These are phyloP conservation scores for Cryphonectria japonica DNA, from an alignment of 2,329 filamentous ascomycete genomes.

Conservation along the genomic window DNA sequence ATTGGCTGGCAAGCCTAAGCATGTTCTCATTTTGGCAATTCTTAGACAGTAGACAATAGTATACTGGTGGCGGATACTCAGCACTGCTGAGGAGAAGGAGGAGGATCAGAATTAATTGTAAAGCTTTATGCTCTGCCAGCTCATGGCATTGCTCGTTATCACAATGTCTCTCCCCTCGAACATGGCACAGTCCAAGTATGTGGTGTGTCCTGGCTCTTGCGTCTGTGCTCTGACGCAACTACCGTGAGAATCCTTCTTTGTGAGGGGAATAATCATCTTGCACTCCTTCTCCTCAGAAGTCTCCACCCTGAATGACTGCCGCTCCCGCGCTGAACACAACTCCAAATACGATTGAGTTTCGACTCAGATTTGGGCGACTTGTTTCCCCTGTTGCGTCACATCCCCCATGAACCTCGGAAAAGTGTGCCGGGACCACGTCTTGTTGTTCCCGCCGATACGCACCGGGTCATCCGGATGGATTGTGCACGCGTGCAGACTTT, in stretches of 20 bases:
- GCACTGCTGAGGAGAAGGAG: slow-evolving; percentile 2
- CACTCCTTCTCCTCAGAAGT: not conserved
- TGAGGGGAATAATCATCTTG: not conserved
- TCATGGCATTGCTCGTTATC: not conserved
- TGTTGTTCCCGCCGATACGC: not conserved
- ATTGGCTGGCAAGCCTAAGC: slow-evolving; percentile 9
- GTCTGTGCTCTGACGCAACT: not conserved
- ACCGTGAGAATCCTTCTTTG: not conserved
- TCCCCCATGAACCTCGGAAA: too few species aligned
- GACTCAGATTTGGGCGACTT: too few species aligned
- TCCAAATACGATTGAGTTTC: too few species aligned
- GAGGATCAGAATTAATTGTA: slow-evolving; percentile 18
- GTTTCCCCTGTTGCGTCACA: too few species aligned
- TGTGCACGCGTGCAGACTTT: not conserved
- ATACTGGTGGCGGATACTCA: slow-evolving; percentile 8
- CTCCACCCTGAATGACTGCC: not conserved
- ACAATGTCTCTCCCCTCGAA: not conserved
- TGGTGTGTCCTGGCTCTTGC: not conserved
- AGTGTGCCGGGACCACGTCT: not conserved
- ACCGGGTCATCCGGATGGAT: not conserved
- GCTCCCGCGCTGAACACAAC: not conserved
- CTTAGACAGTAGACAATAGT: slow-evolving; percentile 18
- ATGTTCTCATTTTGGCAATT: slow-evolving; percentile 2
- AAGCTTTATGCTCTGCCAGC: slow-evolving; percentile 12
- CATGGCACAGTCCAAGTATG: too few species aligned